These are phyloP conservation scores for Tricholoma matsutake DNA, from an alignment of 768 basidiomycete species.

Conservation along the genomic window DNA sequence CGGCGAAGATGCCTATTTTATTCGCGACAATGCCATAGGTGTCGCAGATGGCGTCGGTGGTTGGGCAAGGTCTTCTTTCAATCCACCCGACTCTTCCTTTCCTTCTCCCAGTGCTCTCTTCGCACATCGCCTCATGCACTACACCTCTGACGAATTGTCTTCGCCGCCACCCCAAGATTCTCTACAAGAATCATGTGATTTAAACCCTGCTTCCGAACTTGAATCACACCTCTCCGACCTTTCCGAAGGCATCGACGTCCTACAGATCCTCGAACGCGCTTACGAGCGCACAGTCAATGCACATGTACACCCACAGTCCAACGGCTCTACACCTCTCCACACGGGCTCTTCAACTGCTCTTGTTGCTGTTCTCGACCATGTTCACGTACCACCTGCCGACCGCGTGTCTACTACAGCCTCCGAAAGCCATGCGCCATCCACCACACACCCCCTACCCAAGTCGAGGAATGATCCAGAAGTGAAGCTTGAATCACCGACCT, in stretches of 20 bases:
- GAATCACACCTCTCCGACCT: slow-evolving; percentile 54
- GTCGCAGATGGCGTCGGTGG: slow-evolving; percentile 96
- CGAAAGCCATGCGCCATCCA: neutral
- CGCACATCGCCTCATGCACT: slow-evolving; percentile 83
- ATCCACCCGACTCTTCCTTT: slow-evolving; percentile 17
- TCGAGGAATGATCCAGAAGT: slow-evolving; percentile 9
- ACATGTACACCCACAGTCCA: slow-evolving; percentile 39
- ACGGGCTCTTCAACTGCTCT: slow-evolving; percentile 69
- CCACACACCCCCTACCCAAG: neutral
- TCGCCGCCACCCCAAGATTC: slow-evolving; percentile 11
- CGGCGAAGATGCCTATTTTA: slow-evolving; percentile 91
- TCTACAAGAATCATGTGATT: neutral
- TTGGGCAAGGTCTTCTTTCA: slow-evolving; percentile 48
- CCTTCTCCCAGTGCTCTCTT: slow-evolving; percentile 52
- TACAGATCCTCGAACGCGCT: slow-evolving; percentile 66
- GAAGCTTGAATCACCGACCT: neutral
- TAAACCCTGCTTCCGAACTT: slow-evolving; percentile 19
- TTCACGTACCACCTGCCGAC: neutral
- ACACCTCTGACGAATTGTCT: slow-evolving; percentile 56
- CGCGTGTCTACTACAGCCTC: neutral
- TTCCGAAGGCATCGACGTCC: slow-evolving; percentile 65
- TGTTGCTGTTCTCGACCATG: slow-evolving; percentile 58
- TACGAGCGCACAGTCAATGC: slow-evolving; percentile 64
- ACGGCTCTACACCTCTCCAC: slow-evolving; percentile 38
- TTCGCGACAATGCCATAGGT: slow-evolving; percentile 82